These are phyloP conservation scores for Clarireedia sp. DNA, from an alignment of 2,329 filamentous ascomycete genomes.

Conservation along the genomic window DNA sequence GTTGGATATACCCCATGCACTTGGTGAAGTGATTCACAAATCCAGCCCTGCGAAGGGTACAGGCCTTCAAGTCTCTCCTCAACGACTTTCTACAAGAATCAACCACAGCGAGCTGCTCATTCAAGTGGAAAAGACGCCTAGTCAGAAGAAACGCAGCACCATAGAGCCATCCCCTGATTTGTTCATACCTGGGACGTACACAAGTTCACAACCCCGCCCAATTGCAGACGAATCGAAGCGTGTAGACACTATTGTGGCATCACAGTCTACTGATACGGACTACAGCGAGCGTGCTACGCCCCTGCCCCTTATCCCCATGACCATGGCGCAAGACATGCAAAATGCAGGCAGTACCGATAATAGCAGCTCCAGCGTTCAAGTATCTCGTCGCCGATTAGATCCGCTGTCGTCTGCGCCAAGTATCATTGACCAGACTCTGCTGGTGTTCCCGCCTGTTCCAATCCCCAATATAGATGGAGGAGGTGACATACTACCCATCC, in stretches of 20 bases:
- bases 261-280: too few species aligned
- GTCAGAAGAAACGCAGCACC: background rate
- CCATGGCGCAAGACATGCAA: too few species aligned
- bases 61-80: constrained; percentile 7
- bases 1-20: constrained; percentile 18
- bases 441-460: background rate
- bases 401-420: too few species aligned
- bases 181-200: constrained; percentile 18
- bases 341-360: too few species aligned
- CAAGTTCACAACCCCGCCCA: background rate
- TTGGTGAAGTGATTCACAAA: constrained; percentile 18
- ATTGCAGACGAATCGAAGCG: background rate
- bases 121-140: constrained; percentile 22
- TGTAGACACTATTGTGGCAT: too few species aligned
- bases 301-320: too few species aligned
- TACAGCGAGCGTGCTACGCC: too few species aligned
- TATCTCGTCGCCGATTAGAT: too few species aligned
- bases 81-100: constrained; percentile 13
- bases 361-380: too few species aligned
- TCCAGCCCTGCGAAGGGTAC: background rate
- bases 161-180: constrained; percentile 12
- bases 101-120: constrained; percentile 8
- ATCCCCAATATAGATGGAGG: background rate
- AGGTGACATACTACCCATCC: too few species aligned
- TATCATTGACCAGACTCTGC: background rate